Base-by-base conservation (phyloP, 2,329 filamentous ascomycete species). In the Fusarium xyrophilum region DNA sequence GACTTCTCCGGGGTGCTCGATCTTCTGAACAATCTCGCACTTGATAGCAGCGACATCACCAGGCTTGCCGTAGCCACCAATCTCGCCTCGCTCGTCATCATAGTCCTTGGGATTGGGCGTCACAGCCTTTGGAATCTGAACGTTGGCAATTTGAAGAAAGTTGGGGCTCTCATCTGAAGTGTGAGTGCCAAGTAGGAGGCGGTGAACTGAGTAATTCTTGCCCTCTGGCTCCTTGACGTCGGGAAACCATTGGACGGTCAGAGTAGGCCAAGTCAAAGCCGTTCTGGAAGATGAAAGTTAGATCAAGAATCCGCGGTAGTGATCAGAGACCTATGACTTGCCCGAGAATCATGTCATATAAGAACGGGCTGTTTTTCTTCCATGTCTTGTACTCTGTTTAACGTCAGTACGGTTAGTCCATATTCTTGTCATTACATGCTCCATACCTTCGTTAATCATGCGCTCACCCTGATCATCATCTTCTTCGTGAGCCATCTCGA, bases 351-450 rank as follows among this genome's bases (percentile, higher is more conserved):
- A 97, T 93, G 79, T 99, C 96, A 80, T 99, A 99, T 74, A 99
- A 91, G 77, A 98, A 98, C 6, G 96, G 94, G 70, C 92, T 93
- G 81, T 99, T 99, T 85, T 99, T 99, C 86, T 99, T 99, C 96
- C 96, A 99, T 71, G 95, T 97, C 80, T 99, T 99, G 87, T 99
- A 99, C 79, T 99, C 96, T 93, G 74, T 40, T 35, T 21, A 39
- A 30, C 46, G 47, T 76, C 54, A 76, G 67, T 48, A 36, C 55
- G 43, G 27, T 51, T n/a, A 32, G 28, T 32, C 28, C 9, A 30
- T 33, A 33, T 32, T 23, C n/a, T 19, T 35, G 39, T 43, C 14
- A 40, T 30, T 25, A 21, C 14, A 7, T 33, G 27, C 69, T 48
- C 28, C 70, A 52, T 82, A 91, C 91, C 92, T 84, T 99, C 96